phyloP scores from a whole-genome alignment of 2,329 filamentous ascomycete species.

The Xylaria sp. region DNA sequence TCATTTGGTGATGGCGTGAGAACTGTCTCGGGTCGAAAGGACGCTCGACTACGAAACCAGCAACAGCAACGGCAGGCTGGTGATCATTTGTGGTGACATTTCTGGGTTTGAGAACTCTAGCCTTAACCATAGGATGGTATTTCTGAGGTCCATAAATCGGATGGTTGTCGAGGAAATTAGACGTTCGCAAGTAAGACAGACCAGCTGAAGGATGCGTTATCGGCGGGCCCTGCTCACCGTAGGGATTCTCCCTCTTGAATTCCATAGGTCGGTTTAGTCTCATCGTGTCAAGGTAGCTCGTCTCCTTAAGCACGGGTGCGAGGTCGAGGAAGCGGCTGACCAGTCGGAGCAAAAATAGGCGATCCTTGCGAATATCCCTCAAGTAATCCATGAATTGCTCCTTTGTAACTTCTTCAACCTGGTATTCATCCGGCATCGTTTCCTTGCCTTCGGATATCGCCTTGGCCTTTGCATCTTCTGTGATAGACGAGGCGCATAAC shows the following conservation, averaged over 20 bases:
- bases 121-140: constrained; percentile 43
- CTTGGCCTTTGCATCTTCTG: constrained; percentile 32
- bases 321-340: constrained; percentile 60
- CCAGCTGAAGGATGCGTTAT: constrained; percentile 58
- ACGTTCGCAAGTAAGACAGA: constrained; percentile 55
- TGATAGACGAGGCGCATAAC: constrained; percentile 44
- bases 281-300: constrained; percentile 27
- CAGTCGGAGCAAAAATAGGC: constrained; percentile 45
- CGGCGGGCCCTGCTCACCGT: constrained; percentile 51
- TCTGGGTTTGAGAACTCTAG: constrained; percentile 47
- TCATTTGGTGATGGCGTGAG: background rate
- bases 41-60: constrained; percentile 45
- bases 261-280: constrained; percentile 23
- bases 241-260: constrained; percentile 35
- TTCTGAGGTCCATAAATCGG: constrained; percentile 56
- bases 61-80: constrained; percentile 47
- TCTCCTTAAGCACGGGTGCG: constrained; percentile 41
- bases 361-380: constrained; percentile 48
- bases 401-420: constrained; percentile 43
- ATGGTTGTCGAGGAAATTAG: constrained; percentile 53
- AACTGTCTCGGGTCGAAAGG: constrained; percentile 1
- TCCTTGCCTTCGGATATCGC: constrained; percentile 35
- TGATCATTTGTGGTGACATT: constrained; percentile 20
- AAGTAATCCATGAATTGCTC: constrained; percentile 48
- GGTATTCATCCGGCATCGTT: constrained; percentile 32